These are phyloP conservation scores for Tuber melanosporum DNA, from an alignment of 495 filamentous ascomycete genomes.

Conservation along the genomic window DNA sequence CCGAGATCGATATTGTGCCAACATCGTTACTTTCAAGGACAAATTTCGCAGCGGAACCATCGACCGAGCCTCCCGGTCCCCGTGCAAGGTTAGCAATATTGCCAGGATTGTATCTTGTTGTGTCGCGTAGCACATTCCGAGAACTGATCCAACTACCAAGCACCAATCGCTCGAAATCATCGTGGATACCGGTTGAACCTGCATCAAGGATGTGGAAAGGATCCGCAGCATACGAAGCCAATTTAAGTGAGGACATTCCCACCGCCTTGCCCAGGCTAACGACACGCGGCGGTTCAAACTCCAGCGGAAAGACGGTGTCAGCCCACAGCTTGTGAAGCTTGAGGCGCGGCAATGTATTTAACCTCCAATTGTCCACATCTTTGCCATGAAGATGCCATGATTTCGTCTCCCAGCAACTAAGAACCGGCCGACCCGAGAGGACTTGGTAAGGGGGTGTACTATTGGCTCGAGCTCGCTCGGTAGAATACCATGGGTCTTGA, in stretches of 20 bases:
- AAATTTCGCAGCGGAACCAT: too few species aligned
- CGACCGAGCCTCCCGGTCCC: too few species aligned
- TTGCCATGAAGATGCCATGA: neutral
- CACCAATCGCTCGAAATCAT: neutral
- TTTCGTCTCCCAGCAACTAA: neutral
- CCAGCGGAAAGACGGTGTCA: neutral
- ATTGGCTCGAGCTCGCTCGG: accelerated
- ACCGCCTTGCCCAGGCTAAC: neutral
- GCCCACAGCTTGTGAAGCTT: neutral
- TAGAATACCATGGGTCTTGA: neutral
- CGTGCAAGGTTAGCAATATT: too few species aligned
- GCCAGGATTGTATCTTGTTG: too few species aligned
- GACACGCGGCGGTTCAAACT: neutral
- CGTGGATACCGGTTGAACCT: neutral
- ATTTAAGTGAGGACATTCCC: neutral
- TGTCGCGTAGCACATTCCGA: neutral
- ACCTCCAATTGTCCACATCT: neutral
- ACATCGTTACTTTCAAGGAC: too few species aligned
- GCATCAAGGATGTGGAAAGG: neutral
- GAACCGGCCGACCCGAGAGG: neutral
- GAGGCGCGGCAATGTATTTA: neutral
- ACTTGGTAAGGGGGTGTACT: neutral
- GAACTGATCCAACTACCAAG: neutral
- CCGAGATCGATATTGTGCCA: too few species aligned
- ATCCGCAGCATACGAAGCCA: neutral